A percentile compares a stretch with the other conserved stretches of the same genome.
Evolutionary conservation across 2,329 filamentous ascomycete species (phyloP).

Genomic region (Xylariaceae sp.): DNA sequence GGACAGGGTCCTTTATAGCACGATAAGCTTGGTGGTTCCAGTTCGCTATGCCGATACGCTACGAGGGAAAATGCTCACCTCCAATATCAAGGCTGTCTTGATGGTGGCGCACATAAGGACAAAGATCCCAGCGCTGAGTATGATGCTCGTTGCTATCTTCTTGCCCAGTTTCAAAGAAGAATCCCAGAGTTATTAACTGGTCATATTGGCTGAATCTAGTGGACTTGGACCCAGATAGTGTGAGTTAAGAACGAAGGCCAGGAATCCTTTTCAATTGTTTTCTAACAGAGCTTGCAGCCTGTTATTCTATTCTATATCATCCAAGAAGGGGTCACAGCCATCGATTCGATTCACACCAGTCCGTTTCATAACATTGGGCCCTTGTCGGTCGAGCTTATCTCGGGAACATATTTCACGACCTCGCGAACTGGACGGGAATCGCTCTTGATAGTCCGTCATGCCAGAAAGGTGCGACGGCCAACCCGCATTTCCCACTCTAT

Average conservation of each 20-base stretch:
- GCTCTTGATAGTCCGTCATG: slow-evolving; percentile 9
- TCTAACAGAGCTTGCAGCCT: too few species aligned
- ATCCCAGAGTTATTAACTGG: too few species aligned
- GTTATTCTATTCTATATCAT: slow-evolving; percentile 19
- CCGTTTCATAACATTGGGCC: slow-evolving; percentile 18
- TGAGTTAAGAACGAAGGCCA: too few species aligned
- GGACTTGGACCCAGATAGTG: too few species aligned
- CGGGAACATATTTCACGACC: slow-evolving; percentile 11
- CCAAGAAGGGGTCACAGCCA: slow-evolving; percentile 17
- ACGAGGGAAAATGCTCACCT: slow-evolving; percentile 24
- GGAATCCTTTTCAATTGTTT: too few species aligned
- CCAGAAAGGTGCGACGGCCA: slow-evolving; percentile 16
- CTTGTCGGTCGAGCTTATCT: not conserved
- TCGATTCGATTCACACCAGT: slow-evolving; percentile 15
- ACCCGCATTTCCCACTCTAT: slow-evolving; percentile 21
- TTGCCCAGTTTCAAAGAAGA: slow-evolving; percentile 33
- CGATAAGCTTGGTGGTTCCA: too few species aligned
- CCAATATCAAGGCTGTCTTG: slow-evolving; percentile 36
- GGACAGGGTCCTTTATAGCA: slow-evolving; percentile 35
- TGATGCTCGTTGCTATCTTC: slow-evolving; percentile 35
- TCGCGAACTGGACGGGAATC: slow-evolving; percentile 13
- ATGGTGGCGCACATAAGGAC: slow-evolving; percentile 38
- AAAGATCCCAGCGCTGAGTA: slow-evolving; percentile 39
- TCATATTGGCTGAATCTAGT: too few species aligned
- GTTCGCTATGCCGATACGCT: not conserved